A percentile compares a stretch with the other conserved stretches of the same genome.
Evolutionary conservation across 371 early-diverging fungal genomes (phyloP).

Genomic region (Mucor piriformis): DNA sequence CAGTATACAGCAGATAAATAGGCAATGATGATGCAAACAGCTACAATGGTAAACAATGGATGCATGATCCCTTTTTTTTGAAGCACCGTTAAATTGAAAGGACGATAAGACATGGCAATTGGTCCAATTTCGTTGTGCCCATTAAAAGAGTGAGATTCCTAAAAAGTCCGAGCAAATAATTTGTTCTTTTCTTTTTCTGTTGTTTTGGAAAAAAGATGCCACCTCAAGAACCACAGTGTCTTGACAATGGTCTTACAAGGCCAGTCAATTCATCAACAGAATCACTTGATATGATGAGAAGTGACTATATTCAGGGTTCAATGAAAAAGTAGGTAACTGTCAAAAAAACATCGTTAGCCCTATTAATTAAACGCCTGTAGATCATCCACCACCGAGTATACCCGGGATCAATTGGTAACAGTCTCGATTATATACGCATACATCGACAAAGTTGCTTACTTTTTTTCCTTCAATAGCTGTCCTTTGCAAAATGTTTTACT

Average conservation of each 20-base stretch:
- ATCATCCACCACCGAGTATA: slow-evolving; percentile 30
- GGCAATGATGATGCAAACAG: too few species aligned
- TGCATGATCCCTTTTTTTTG: too few species aligned
- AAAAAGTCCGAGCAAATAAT: too few species aligned
- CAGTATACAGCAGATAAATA: too few species aligned
- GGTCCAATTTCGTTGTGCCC: too few species aligned
- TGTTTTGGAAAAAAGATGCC: neutral
- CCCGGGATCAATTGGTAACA: slow-evolving; percentile 43
- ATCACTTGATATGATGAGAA: slow-evolving; percentile 25
- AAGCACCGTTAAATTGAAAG: too few species aligned
- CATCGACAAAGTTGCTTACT: too few species aligned
- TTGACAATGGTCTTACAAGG: neutral
- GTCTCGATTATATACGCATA: too few species aligned
- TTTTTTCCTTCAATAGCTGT: slow-evolving; percentile 29
- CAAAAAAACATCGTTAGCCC: neutral
- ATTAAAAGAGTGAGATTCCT: too few species aligned
- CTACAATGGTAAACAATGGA: too few species aligned
- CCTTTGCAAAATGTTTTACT: slow-evolving; percentile 41
- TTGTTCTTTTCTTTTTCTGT: too few species aligned
- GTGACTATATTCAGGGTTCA: slow-evolving; percentile 23
- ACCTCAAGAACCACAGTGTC: slow-evolving; percentile 4
- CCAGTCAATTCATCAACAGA: slow-evolving; percentile 11
- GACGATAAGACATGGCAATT: too few species aligned
- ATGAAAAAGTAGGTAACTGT: slow-evolving; percentile 15
- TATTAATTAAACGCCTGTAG: slow-evolving; percentile 6